A percentile compares a stretch with the other conserved stretches of the same genome.
phyloP scores from a whole-genome alignment of 768 basidiomycete genomes.

The Macrolepiota dolichaula region DNA sequence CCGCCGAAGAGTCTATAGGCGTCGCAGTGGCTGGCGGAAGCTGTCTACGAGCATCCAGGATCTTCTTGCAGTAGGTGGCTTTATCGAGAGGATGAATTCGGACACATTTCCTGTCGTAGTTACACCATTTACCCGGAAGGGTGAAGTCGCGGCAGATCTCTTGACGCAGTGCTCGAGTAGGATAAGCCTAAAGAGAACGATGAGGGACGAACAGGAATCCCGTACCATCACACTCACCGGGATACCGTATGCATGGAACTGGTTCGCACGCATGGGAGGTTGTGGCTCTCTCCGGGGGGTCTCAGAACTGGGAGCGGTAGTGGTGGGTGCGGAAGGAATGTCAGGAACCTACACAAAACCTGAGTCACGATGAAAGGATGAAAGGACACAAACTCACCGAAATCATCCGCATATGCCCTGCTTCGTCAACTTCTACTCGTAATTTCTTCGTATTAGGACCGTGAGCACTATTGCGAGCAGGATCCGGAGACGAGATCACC shows the following conservation, averaged over 20 bases:
- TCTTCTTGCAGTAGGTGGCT: constrained; percentile 7
- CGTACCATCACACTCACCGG: constrained; percentile 14
- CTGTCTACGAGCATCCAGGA: neutral
- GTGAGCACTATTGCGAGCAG: neutral
- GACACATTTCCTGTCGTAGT: constrained; percentile 17
- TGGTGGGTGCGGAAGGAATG: neutral
- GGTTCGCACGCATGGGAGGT: constrained; percentile 41
- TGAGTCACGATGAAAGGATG: neutral
- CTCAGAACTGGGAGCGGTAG: neutral
- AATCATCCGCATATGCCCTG: neutral
- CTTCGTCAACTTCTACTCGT: neutral
- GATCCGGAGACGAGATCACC: neutral
- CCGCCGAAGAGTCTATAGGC: neutral
- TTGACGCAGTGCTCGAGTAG: constrained; percentile 20
- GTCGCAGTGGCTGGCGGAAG: neutral
- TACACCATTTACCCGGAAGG: constrained; percentile 17
- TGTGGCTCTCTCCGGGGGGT: neutral
- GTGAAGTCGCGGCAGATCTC: constrained; percentile 32
- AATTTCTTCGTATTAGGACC: neutral
- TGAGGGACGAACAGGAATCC: neutral
- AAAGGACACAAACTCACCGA: neutral
- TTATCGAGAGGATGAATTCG: constrained; percentile 28
- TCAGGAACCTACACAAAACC: neutral
- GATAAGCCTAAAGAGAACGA: constrained; percentile 23
- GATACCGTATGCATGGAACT: constrained; percentile 22